Base-by-base conservation (phyloP, 306 rosid genomes). In the Vicia villosa region DNA sequence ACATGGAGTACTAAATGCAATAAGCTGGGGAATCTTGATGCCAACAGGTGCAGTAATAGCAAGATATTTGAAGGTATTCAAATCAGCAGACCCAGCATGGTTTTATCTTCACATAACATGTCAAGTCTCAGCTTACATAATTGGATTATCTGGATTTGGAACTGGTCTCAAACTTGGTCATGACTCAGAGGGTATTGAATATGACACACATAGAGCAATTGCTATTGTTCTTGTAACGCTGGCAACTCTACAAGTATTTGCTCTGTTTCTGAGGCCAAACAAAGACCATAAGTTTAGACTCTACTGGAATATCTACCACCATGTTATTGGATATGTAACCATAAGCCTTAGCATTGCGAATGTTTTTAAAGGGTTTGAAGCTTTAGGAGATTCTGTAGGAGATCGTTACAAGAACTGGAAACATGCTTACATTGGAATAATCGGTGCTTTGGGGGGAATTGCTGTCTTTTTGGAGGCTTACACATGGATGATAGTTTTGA, bases 201-300 rank as follows among this genome's bases (percentile, higher is more conserved):
- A 80, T 8, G 14, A 54, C 58, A 62, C 80, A 2, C 96, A 94
- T 40, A 78, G 83, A 63, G 58, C 79, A 73, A 79, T 94, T 42
- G 97, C 87, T 28, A 81, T 94, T 46, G 28, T 76, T 66, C 82
- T 94, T 32, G 80, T 86, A 80, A 62, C 79, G 74, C 69, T 88
- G 0, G 99, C 86, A 79, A 94, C 99, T 10, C 95, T 94, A 84
- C 97, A 94, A 89, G 95, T 92, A 77, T 94, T 91, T 66, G 97
- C 97, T 74, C 70, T 94, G 61, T 87, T 94, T 57, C 62, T 94
- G 73, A 94, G 99, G 82, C 99, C 89, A 17, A 88, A 94, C 75
- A 84, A 82, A 70, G 96, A 91, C 42, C 96, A 94, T 71, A 94
- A 88, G 59, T 73, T 41, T 84, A 85, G 95, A 87, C 14, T 94